Evolutionary conservation across 2,329 filamentous ascomycete species (phyloP).

Genomic region (Trichoderma endophyticum): DNA sequence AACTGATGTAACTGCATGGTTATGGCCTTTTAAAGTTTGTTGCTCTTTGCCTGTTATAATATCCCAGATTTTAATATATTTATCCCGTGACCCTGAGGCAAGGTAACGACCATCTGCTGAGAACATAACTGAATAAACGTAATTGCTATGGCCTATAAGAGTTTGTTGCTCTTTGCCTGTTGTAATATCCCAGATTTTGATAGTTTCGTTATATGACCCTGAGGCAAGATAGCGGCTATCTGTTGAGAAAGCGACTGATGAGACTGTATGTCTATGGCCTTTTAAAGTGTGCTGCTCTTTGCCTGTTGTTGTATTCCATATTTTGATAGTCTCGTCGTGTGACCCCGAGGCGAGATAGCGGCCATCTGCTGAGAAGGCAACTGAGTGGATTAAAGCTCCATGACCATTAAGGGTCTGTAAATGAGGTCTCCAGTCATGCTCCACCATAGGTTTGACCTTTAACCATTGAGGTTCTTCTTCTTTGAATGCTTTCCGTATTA

Average conservation of each 20-base stretch:
- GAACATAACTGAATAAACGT: fast-evolving
- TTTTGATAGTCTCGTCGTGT: fast-evolving
- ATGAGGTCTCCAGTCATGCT: no score
- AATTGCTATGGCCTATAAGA: no score
- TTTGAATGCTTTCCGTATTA: no score
- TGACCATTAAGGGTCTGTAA: background rate
- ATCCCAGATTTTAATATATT: no score
- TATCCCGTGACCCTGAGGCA: background rate
- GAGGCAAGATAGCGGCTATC: background rate
- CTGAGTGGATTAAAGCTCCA: fast-evolving
- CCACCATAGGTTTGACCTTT: no score
- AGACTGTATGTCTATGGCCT: no score
- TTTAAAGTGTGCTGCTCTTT: background rate
- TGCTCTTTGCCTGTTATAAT: no score
- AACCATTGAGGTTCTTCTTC: no score
- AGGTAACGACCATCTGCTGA: background rate
- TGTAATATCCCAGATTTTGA: background rate
- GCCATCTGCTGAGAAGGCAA: background rate
- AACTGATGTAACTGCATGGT: fast-evolving
- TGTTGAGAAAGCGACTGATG: background rate
- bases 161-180: background rate
- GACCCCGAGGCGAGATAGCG: background rate
- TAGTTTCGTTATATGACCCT: background rate
- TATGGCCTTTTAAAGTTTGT: no score
- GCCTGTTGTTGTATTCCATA: no score